Base-by-base conservation (phyloP, 164 flowering plant genomes). In the Magnolia sinica region DNA sequence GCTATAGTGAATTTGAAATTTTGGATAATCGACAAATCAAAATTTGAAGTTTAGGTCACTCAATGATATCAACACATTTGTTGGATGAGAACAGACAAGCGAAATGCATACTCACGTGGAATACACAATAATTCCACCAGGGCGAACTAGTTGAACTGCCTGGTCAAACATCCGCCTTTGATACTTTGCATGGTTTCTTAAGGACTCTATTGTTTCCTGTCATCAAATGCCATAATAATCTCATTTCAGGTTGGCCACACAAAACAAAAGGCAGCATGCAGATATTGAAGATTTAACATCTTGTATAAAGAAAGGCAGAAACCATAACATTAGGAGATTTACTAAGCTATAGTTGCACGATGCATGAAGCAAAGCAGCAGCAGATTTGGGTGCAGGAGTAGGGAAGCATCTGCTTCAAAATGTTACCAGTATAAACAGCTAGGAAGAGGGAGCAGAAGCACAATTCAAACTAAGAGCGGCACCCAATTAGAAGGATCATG, bases 121-220 rank as follows among this genome's bases (percentile, higher is more conserved):
- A 82, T 94, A 96, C 8, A 96, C 97, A 75, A 94, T 78, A 64
- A 90, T 87, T 81, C 99, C 99, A 81, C 97, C 98, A 76, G 97
- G 88, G 65, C 97, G 97, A 77, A 91, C 99, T 27, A 94, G 82
- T 77, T 92, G 93, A 78, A 96, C 93, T 76, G 98, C 99, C 84
- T 96, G 99, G 73, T 96, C 98, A 85, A 96, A 89, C 99, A 96
- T 94, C 78, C 79, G 85, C 77, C 89, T 89, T 80, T 96, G 99
- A 79, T 96, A 96, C 79, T 81, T 92, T 7, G 87, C 93, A 85
- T 94, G 92, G 74, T 82, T 87, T 82, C 91, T 89, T 70, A 94
- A 78, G 68, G 97, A 91, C 76, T 86, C 86, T 63, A 94, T 11
- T 69, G 99, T 91, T 73, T 91, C 98, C 98, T 94, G 79, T 45